Evolutionary conservation across 345 rosid species (phyloP), one percentile per base, ranked within the genome.

Genomic region (Acer negundo): DNA sequence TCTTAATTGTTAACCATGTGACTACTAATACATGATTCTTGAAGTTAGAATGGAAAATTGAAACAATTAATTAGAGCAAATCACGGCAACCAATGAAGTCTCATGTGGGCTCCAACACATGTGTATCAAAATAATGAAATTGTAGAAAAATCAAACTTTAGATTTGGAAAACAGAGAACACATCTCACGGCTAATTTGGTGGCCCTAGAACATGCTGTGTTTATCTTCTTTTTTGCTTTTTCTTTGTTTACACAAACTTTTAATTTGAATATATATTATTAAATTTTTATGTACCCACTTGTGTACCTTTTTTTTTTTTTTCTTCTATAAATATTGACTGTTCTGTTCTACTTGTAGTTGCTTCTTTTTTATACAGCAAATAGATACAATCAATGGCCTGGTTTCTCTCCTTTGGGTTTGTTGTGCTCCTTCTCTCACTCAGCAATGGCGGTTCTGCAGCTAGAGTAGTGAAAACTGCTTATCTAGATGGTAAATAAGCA

Each of bases 401-500:
- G 62, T 44, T 83, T 70, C 76, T 49, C 53, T 74, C 55, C n/a
- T 56, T 78, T 44, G 23, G 20, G 51, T 44, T 70, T 70, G 79
- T 69, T 70, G 79, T 69, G 22, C 22, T 70, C 77, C 2, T 70
- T 59, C 49, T 81, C 58, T 76, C 38, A 3, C 74, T 76, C 62
- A 46, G 20, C 69, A 51, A 62, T 62, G 47, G 38, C 56, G 75
- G 31, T 64, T 56, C n/a, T n/a, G 75, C 64, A 1, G 56, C 69
- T 26, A 23, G 58, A 35, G 73, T 79, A 58, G 51, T 76, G 24
- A 23, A 44, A 66, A 69, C 69, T 61, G 73, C 35, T 2, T 83
- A 58, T 31, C 86, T 85, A 19, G 87, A 85, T 58, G 86, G 90
- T 82, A 80, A 76, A 26, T 15, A 59, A 22, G 2, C 51, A 63